Evolutionary conservation across 306 rosid genomes (phyloP).

Genomic region (Sophora flavescens): DNA sequence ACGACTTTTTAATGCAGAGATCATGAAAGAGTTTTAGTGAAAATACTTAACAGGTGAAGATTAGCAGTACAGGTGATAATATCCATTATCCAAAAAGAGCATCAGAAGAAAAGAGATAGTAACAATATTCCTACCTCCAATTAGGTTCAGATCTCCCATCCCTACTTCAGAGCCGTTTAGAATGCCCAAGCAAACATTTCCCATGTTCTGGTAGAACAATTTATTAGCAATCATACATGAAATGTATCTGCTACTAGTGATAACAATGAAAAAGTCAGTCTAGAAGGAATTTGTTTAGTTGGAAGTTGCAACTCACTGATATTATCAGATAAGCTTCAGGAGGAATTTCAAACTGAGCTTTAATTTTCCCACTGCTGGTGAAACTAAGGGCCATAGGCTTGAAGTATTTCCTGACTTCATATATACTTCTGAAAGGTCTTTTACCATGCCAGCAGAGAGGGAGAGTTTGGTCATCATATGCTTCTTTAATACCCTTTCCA

Average conservation of each 20-base stretch:
- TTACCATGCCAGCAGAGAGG: constrained; percentile 85
- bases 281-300: constrained; percentile 12
- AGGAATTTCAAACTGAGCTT: constrained; percentile 71
- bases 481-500: constrained; percentile 68
- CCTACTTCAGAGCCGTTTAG: constrained; percentile 82
- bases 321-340: constrained; percentile 83
- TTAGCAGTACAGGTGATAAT: background rate
- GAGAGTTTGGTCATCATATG: constrained; percentile 65
- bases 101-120: constrained; percentile 28
- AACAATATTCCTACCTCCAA: constrained; percentile 71
- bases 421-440: constrained; percentile 68
- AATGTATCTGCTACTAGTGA: constrained; percentile 22
- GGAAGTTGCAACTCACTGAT: constrained; percentile 60
- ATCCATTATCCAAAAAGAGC: background rate
- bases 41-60: constrained; percentile 11
- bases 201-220: constrained; percentile 59
- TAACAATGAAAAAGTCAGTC: constrained; percentile 6
- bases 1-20: constrained; percentile 7
- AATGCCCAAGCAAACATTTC: constrained; percentile 96
- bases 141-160: constrained; percentile 66
- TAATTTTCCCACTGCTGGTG: constrained; percentile 51
- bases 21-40: constrained; percentile 13
- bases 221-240: constrained; percentile 24
- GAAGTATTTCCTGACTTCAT: constrained; percentile 86
- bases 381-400: constrained; percentile 77